Evolutionary conservation across 1,284 basidiomycete genomes (phyloP), one percentile per base, ranked within the genome.

Genomic region (Trametes versicolor): DNA sequence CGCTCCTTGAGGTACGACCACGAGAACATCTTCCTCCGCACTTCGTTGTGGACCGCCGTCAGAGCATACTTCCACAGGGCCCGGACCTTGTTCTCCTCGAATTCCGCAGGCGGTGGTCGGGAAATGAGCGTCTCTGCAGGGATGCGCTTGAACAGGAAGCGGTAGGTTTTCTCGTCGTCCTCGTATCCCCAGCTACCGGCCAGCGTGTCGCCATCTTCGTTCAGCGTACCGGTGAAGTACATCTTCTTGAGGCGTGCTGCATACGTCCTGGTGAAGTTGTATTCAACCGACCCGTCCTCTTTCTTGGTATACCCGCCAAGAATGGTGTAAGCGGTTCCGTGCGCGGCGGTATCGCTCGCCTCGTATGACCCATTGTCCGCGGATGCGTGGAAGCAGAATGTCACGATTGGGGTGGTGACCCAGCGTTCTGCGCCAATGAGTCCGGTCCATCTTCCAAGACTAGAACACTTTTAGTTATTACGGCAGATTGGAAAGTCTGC

Each of bases 51-150:
- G 6, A 52, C 64, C 0, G 64, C 63, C 0, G 62, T 66, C 32
- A 66, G 47, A 3, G 67, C 67, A 25, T 66, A 69, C 49, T 63
- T 66, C 67, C 67, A 69, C 10, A 64, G 49, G 4, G 67, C 62
- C 7, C 60, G 64, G 32, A 55, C 52, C 32, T 39, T 57, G 29
- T 62, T 62, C 48, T 51, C 55, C 39, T 52, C 54, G 41, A 62
- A 62, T 12, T 62, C 61, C 17, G 39, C 4, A 1, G 48, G 54
- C 10, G 55, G 49, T 3, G 61, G 61, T 13, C 61, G 54, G 5
- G 55, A 37, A 19, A 51, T 52, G 19, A 62, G 47, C 2, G 23
- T 21, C 25, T 62, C 61, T 2, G 61, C 48, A 36, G 61, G 48
- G 10, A 62, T 23, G n/a, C 55, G 54, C 48, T 51, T 57, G 61